Base-by-base conservation (phyloP, 73 alveolate species). In the Stentor coeruleus region DNA sequence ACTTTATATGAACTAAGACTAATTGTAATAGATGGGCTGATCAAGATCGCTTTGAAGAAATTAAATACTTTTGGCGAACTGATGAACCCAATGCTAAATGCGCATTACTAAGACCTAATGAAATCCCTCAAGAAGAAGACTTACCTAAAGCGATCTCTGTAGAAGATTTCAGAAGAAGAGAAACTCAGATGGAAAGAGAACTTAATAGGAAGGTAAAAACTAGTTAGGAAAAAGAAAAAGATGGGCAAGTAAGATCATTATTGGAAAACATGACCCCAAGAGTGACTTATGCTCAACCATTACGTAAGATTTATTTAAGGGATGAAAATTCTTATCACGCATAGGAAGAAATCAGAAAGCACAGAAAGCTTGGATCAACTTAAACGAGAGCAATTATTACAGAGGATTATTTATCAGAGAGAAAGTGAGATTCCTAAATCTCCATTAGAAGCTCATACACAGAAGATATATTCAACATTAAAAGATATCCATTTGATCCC, bases 81-180 rank as follows among this genome's bases (percentile, higher is more conserved):
- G 81, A 66, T 36, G 81, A 66, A 66, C 81, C 81, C 38, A 66
- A 66, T 66, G 81, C 81, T 66, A 57, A 36, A 20, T 28, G 49
- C 35, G 81, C 81, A 15, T 20, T 31, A 57, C 15, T 20, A 57
- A n/a, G 73, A n/a, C 73, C 73, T 57, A n/a, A 57, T 20, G 15
- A 57, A 20, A 31, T 57, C 28, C 73, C 73, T 57, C 35, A 57
- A 0, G 73, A n/a, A 20, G 73, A 57, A 31, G 73, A 57, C 35
- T n/a, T n/a, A n/a, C 73, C 15, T 57, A 31, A 57, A 57, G 28
- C 28, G 35, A n/a, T 20, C 28, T 20, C 1, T 31, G 28, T 57
- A n/a, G 28, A n/a, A 20, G 73, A 57, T 31, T 31, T 57, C 15
- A 57, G 73, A 31, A 57, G 28, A 31, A n/a, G 28, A 20, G 73